These are phyloP conservation scores for Arctium lappa DNA, from an alignment of 129 eudicot genomes.

Conservation along the genomic window DNA sequence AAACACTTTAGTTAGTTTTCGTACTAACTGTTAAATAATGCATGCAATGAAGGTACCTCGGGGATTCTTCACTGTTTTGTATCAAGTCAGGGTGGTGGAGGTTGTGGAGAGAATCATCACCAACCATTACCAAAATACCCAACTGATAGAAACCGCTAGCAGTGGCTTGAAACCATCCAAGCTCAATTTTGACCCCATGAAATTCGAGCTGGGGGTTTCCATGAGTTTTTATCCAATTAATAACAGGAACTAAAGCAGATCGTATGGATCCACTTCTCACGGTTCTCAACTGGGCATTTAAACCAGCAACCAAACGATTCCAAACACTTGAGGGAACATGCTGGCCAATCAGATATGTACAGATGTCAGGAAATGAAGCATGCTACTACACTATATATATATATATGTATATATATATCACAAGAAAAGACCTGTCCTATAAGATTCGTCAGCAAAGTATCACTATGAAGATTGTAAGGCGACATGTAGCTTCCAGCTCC, in stretches of 20 bases:
- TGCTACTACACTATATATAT: neutral
- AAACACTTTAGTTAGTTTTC: neutral
- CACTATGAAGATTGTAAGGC: constrained; percentile 74
- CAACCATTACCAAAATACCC: constrained; percentile 72
- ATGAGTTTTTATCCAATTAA: constrained; percentile 70
- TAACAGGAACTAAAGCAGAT: constrained; percentile 59
- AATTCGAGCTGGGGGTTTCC: constrained; percentile 85
- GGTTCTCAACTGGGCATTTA: constrained; percentile 75
- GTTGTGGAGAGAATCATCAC: constrained; percentile 45
- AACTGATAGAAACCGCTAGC: constrained; percentile 82
- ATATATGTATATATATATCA: neutral
- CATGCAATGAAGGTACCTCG: constrained; percentile 44
- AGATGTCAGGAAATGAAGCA: constrained; percentile 9
- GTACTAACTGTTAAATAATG: neutral
- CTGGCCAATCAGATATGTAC: constrained; percentile 33
- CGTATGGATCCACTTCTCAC: constrained; percentile 71
- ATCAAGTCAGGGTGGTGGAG: constrained; percentile 43
- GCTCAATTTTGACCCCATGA: constrained; percentile 73
- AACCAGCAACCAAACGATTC: constrained; percentile 85
- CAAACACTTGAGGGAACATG: constrained; percentile 83
- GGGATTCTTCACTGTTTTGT: constrained; percentile 39
- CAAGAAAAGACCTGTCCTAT: constrained; percentile 64
- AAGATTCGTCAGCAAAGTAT: constrained; percentile 62
- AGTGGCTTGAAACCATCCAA: constrained; percentile 91
- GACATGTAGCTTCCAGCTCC: constrained; percentile 93